Evolutionary conservation across 192 early-diverging fungal genomes (phyloP), one percentile per base, ranked within the genome.

Genomic region (Coemansia sp.): DNA sequence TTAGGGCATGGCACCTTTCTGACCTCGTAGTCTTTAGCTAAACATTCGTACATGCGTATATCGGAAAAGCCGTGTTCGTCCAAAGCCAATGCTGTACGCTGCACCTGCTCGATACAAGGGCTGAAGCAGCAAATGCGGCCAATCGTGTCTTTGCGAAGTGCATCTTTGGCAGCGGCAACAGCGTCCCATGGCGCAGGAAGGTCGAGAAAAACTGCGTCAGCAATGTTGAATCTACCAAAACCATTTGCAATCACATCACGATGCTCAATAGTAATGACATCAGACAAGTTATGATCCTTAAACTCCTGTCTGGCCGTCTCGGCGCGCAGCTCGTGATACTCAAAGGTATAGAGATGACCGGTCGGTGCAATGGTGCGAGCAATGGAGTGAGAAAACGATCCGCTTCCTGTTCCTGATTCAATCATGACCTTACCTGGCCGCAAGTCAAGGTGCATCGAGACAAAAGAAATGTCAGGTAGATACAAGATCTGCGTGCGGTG

Each of bases 401-500:
- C 96, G 38, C 89, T 92, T 22, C 96, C 96, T 6, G 96, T 99
- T 76, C 93, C 94, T 6, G 90, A 89, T 76, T 99, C 96, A 54
- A 97, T 87, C 65, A 97, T 88, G 11, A 87, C 74, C 57, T 85
- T 86, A 17, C 96, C 95, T 5, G 95, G 95, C 61, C 83, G 87
- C 63, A 97, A 77, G 55, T 96, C 91, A 57, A 99, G 86, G 59
- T 87, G 85, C 33, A 85, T 71, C 14, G 88, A 89, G 22, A 99
- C 90, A 49, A 95, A 89, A 14, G 96, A 92, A 72, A 99, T 99
- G 71, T 99, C 96, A 18, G 95, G 89, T 56, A 91, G 74, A 67
- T 99, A 99, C 22, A 99, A 80, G 48, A 99, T 99, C 77, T 99
- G 96, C 11, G 96, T 99, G 45, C 96, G 87, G 68, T 99, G 96